phyloP scores from a whole-genome alignment of 148 eudicot species.

The Rhododendron molle region DNA sequence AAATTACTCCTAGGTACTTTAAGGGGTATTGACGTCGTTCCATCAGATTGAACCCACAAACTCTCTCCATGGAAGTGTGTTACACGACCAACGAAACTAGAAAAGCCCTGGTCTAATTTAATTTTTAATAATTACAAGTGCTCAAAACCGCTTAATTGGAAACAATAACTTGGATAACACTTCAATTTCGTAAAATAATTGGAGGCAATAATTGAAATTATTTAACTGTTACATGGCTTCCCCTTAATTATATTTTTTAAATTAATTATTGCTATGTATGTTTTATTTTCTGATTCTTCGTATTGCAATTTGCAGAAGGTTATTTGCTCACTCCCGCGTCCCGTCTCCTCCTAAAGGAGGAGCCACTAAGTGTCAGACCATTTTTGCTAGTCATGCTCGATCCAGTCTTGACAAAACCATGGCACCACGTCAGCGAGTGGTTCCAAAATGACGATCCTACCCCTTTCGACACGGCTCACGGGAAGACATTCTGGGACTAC shows the following conservation, averaged over 20 bases:
- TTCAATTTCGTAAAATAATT: no score
- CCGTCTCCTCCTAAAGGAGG: not conserved
- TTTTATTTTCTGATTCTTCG: no score
- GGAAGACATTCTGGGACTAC: not conserved
- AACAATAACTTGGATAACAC: not conserved
- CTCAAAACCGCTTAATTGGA: no score
- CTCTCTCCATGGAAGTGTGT: not conserved
- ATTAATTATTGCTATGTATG: no score
- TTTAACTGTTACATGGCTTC: no score
- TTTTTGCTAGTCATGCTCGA: not conserved
- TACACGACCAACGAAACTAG: not conserved
- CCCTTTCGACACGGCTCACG: not conserved
- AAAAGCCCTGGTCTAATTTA: no score
- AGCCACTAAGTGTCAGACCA: not conserved
- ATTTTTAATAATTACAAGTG: no score
- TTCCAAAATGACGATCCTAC: not conserved
- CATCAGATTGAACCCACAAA: not conserved
- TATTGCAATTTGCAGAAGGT: not conserved
- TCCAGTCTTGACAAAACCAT: not conserved
- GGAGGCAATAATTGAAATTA: no score
- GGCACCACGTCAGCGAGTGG: not conserved
- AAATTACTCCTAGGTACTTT: no score
- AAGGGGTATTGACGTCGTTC: not conserved
- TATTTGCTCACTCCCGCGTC: not conserved
- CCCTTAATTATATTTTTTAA: no score